Percentiles rank a stretch among this genome's conserved stretches.
Evolutionary conservation across 2,329 filamentous ascomycete genomes (phyloP).

Genomic region (Penicillium digitatum): DNA sequence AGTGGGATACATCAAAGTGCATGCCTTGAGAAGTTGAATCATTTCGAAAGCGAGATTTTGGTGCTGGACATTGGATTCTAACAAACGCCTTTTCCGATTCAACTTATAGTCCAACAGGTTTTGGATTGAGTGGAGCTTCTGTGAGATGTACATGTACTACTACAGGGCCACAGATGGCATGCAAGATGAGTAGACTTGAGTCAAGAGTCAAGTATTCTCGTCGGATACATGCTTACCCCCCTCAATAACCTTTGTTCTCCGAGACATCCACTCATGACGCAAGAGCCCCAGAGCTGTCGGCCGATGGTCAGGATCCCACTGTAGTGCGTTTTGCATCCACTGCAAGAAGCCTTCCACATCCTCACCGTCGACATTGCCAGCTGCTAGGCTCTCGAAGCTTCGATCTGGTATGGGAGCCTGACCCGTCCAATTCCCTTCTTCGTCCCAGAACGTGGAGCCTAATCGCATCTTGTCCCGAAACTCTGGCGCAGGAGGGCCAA

Average conservation of each 20-base stretch:
- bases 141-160: background rate
- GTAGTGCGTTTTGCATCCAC: conserved; percentile 29
- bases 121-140: background rate
- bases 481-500: conserved; percentile 14
- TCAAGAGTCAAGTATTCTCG: background rate
- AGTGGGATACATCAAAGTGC: background rate
- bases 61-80: background rate
- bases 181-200: background rate
- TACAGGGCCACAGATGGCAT: background rate
- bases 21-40: background rate
- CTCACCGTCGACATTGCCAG: conserved; percentile 17
- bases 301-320: conserved; percentile 26
- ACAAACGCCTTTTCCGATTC: background rate
- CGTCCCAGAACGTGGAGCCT: conserved; percentile 24
- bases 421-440: conserved; percentile 20
- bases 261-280: conserved; percentile 37
- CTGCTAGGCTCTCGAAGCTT: conserved; percentile 7
- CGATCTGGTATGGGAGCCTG: conserved; percentile 17
- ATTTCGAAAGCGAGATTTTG: background rate
- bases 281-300: conserved; percentile 35
- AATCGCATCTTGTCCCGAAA: conserved; percentile 17
- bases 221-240: background rate
- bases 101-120: background rate
- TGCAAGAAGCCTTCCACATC: conserved; percentile 25
- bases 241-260: background rate